Evolutionary conservation across 2,329 filamentous ascomycete species (phyloP).

Genomic region (Chaetomium globosum): DNA sequence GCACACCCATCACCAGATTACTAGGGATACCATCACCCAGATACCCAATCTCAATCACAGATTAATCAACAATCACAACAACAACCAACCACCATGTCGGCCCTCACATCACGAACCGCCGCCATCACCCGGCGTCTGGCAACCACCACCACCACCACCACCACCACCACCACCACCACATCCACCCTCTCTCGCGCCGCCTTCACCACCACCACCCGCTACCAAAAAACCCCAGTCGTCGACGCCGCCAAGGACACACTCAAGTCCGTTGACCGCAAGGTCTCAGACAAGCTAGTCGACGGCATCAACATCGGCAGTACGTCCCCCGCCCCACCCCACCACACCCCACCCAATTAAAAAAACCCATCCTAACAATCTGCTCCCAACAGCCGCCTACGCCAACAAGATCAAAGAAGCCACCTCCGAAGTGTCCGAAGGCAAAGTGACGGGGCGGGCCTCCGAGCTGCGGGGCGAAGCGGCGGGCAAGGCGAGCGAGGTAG

Average conservation of each 20-base stretch:
- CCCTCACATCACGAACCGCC: conserved; percentile 52
- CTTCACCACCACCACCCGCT: conserved; percentile 53
- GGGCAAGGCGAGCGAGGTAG: conserved; percentile 47
- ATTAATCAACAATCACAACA: conserved; percentile 20
- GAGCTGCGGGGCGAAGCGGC: conserved; percentile 43
- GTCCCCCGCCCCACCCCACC: background rate
- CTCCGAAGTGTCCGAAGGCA: conserved; percentile 42
- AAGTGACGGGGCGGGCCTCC: conserved; percentile 47
- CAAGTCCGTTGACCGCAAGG: conserved; percentile 61
- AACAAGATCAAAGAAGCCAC: conserved; percentile 54
- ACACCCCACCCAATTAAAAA: background rate
- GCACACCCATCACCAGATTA: background rate
- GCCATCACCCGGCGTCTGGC: conserved; percentile 50
- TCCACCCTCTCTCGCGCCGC: conserved; percentile 45
- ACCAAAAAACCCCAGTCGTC: conserved; percentile 51
- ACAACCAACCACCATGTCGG: conserved; percentile 51
- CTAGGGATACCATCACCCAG: background rate
- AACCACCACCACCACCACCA: conserved; percentile 35
- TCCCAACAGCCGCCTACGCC: conserved; percentile 42
- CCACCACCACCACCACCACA: conserved; percentile 42
- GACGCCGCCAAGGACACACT: conserved; percentile 62
- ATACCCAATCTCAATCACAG: background rate
- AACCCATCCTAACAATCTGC: background rate
- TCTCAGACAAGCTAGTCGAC: conserved; percentile 63
- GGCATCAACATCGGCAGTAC: conserved; percentile 61